phyloP scores from a whole-genome alignment of 805 yeast species.

The Starmerella lactis-condensi region DNA sequence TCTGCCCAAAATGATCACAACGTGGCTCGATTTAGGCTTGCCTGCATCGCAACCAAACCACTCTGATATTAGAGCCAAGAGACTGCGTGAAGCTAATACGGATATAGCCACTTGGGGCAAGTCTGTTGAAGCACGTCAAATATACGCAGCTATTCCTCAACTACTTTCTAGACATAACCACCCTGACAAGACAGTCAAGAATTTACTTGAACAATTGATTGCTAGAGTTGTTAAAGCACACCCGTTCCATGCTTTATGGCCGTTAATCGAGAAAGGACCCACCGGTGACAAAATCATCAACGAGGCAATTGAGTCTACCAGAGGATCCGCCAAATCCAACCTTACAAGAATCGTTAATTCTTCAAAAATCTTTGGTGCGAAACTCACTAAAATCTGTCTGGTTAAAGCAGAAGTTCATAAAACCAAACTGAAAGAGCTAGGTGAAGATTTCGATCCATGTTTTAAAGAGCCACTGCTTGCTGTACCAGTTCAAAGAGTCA shows the following conservation, averaged over 20 bases:
- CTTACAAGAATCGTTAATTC: constrained; percentile 1
- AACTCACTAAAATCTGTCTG: constrained; percentile 6
- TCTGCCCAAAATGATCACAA: constrained; percentile 48
- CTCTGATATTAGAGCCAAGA: constrained; percentile 6
- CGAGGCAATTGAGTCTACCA: constrained; percentile 6
- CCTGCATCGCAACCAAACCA: too few relatives aligned
- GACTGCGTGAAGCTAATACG: constrained; percentile 6
- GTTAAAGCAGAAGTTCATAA: constrained; percentile 2
- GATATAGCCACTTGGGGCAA: constrained; percentile 10
- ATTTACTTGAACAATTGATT: constrained; percentile 39
- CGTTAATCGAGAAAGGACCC: constrained; percentile 33
- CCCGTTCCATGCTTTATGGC: constrained; percentile 78
- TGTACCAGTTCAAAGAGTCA: constrained; percentile 15
- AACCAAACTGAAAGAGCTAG: constrained; percentile 5
- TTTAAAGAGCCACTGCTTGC: constrained; percentile 10
- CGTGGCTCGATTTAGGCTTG: constrained; percentile 56
- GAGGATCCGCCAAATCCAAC: constrained; percentile 1
- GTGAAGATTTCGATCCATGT: constrained; percentile 7
- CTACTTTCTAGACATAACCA: constrained; percentile 62
- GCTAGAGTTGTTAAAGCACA: constrained; percentile 40
- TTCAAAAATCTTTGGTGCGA: constrained; percentile 2
- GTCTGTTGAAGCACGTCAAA: constrained; percentile 4
- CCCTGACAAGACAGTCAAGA: constrained; percentile 36
- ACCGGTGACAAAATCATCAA: constrained; percentile 1
- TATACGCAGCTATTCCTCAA: constrained; percentile 80